Conservation (phyloP, 2,329 filamentous ascomycete genomes). For the Fusarium circinatum region DNA sequence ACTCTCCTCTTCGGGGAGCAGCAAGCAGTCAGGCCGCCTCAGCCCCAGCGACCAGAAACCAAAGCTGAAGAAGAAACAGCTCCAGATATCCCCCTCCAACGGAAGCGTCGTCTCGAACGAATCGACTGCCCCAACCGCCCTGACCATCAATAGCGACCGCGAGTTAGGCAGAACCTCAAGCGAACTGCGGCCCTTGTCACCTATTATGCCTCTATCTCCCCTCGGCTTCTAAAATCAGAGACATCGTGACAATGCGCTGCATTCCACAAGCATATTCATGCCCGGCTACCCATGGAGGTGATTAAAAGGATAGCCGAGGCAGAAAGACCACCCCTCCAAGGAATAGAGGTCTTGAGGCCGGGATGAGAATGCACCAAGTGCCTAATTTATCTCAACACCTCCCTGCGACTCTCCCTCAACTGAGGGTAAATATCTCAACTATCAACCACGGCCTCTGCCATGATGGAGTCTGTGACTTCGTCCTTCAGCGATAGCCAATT, state of each 20-base stretch:
- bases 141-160: conserved; percentile 57
- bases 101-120: conserved; percentile 56
- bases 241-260: conserved; percentile 13
- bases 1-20: conserved; percentile 72
- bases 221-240: conserved; percentile 60
- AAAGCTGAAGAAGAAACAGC: conserved; percentile 57
- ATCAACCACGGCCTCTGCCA: neutral
- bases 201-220: conserved; percentile 73
- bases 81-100: conserved; percentile 54
- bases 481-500: conserved; percentile 38
- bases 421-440: neutral
- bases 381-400: neutral
- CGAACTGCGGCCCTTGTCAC: conserved; percentile 68
- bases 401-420: neutral
- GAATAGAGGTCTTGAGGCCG: neutral
- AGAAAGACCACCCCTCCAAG: neutral
- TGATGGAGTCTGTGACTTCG: conserved; percentile 24
- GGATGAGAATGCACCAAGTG: neutral
- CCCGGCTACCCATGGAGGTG: conserved; percentile 2
- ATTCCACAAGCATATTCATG: conserved; percentile 2
- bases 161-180: conserved; percentile 44
- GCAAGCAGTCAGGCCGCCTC: conserved; percentile 57
- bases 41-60: conserved; percentile 37
- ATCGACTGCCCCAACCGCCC: conserved; percentile 57
- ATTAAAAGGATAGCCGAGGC: neutral